Evolutionary conservation across 2,329 filamentous ascomycete species (phyloP).

Genomic region (Colletotrichum sp.): DNA sequence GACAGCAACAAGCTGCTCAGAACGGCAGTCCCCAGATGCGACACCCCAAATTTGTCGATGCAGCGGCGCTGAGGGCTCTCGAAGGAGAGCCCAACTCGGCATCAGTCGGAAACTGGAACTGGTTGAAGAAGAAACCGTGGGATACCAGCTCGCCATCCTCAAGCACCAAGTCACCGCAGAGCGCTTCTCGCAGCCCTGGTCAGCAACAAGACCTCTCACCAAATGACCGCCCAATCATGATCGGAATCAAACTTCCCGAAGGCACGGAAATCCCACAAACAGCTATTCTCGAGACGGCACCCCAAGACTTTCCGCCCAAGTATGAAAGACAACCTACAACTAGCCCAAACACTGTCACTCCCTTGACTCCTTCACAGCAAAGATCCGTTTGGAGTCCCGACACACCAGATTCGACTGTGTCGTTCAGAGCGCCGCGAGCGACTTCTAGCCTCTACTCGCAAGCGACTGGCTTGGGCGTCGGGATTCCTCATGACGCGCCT

Average conservation of each 20-base stretch:
- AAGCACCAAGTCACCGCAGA: constrained; percentile 24
- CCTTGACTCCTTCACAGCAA: constrained; percentile 38
- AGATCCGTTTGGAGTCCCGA: constrained; percentile 67
- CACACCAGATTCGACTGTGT: constrained; percentile 57
- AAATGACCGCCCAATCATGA: constrained; percentile 73
- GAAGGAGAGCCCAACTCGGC: constrained; percentile 60
- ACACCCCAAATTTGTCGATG: constrained; percentile 58
- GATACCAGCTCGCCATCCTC: constrained; percentile 26
- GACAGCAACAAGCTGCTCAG: constrained; percentile 41
- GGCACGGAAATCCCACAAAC: constrained; percentile 55
- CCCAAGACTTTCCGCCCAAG: constrained; percentile 31
- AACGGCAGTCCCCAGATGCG: constrained; percentile 30
- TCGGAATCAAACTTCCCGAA: constrained; percentile 71
- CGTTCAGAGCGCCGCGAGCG: constrained; percentile 45
- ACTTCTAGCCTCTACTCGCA: constrained; percentile 69
- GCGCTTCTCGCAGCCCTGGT: constrained; percentile 27
- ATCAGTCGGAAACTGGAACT: constrained; percentile 63
- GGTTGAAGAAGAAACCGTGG: constrained; percentile 51
- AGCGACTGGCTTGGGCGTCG: constrained; percentile 42
- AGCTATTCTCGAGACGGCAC: constrained; percentile 43
- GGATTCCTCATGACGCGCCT: constrained; percentile 47
- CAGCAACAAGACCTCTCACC: constrained; percentile 63
- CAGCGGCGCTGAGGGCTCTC: constrained; percentile 63
- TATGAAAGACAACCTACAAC: constrained; percentile 3
- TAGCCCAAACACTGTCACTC: constrained; percentile 25